Base-by-base conservation (phyloP, 2,329 filamentous ascomycete species). In the Aspergillus texensis region DNA sequence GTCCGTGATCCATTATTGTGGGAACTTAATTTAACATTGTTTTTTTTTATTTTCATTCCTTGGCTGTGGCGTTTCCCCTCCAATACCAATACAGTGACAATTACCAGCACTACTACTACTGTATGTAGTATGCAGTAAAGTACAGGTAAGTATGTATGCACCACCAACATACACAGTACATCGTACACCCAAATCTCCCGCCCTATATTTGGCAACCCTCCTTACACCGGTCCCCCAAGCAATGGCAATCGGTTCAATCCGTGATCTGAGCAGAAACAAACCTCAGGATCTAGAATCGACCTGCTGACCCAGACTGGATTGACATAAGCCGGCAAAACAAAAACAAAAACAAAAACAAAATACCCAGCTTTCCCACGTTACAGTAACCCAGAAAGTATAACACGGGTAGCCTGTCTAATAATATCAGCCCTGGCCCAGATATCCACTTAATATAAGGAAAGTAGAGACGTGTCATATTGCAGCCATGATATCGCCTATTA, bases 1-100 rank as follows among this genome's bases (percentile, higher is more conserved):
- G 41, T 50, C 57, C 30, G 2, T 26, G 57, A 58, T 58, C 57
- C 57, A 58, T 58, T 39, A 24, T 16, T 10, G 43, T 50, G 43
- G 57, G 43, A 48, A 58, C n/a, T 36, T 58, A 39, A 58, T 34
- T 46, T 58, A 34, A 43, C 28, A 10, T 46, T 30, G 1, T 52
- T 32, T 26, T 46, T 46, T 46, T 26, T 46, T 1, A 30, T 53
- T 53, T 53, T 34, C 16, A 6, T 10, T 54, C 16, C 34, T 54
- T 52, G 9, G 12, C 52, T 55, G 52, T 55, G 52, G 52, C 52
- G 52, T 55, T 55, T 32, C 19, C 9, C 12, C 10, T 30, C 24
- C 24, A 9, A 28, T 19, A 28, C 12, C 19, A 19, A 19, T 26
- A 30, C 24, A 28, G 5, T 28, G 28, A 48, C 45, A 28, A 48